Percentiles rank a stretch among this genome's conserved stretches.
These are phyloP conservation scores for Aspergillus japonicus DNA, from an alignment of 2,329 filamentous ascomycete genomes.

Conservation along the genomic window DNA sequence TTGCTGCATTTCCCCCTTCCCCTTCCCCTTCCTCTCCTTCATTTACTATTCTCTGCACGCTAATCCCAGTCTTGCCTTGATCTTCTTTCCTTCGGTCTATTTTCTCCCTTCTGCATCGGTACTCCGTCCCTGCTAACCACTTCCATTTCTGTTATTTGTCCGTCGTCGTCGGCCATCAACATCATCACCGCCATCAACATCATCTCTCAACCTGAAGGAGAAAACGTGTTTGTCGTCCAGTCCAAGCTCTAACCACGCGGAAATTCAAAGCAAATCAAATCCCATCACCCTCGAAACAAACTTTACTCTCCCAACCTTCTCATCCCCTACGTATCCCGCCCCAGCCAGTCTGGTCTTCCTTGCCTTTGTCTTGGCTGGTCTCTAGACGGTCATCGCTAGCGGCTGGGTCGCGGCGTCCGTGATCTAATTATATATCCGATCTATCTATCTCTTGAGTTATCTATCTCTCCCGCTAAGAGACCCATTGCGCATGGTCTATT, in stretches of 20 bases:
- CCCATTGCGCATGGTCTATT: conserved; percentile 15
- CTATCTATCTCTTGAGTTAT: conserved; percentile 16
- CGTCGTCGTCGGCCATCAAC: too few relatives aligned
- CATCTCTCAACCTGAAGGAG: background rate
- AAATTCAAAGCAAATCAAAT: background rate
- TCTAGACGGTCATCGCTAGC: conserved; percentile 3
- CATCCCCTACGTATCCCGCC: background rate
- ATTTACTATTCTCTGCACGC: background rate
- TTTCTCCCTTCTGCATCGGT: background rate
- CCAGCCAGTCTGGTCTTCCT: conserved; percentile 6
- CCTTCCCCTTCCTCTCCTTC: background rate
- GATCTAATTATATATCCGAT: conserved; percentile 27
- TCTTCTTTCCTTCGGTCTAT: conserved; percentile 1
- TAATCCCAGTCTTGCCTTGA: conserved; percentile 1
- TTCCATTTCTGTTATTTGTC: background rate
- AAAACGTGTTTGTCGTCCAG: background rate
- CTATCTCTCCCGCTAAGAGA: conserved; percentile 15
- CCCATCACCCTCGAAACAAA: background rate
- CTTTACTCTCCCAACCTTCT: background rate
- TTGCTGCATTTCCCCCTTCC: too few relatives aligned
- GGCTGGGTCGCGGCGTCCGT: conserved; percentile 12
- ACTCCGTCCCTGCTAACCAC: background rate
- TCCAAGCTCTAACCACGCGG: too few relatives aligned
- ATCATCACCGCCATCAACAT: background rate
- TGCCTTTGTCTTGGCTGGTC: conserved; percentile 15